Percentiles rank a stretch among this genome's conserved stretches.
phyloP scores from a whole-genome alignment of 345 rosid species.

The Eucalyptus regnans region DNA sequence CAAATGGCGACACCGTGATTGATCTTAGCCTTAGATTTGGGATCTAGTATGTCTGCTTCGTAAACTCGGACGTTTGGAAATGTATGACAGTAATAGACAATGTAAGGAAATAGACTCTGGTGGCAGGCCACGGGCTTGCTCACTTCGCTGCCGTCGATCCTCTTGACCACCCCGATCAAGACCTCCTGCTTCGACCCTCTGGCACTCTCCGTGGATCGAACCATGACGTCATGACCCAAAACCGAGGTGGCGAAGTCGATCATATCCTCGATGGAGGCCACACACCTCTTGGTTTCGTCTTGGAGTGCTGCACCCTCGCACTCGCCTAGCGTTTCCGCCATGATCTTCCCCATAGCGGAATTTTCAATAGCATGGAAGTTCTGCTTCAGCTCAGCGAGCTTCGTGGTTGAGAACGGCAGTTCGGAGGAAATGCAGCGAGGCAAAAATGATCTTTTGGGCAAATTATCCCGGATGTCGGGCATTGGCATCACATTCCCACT shows the following conservation, averaged over 20 bases:
- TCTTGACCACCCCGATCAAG: constrained; percentile 37
- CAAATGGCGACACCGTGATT: constrained; percentile 78
- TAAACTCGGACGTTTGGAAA: constrained; percentile 77
- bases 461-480: constrained; percentile 76
- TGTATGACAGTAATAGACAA: constrained; percentile 72
- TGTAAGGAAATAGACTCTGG: constrained; percentile 66
- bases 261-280: constrained; percentile 82
- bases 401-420: constrained; percentile 46
- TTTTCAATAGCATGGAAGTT: constrained; percentile 46
- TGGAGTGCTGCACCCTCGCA: constrained; percentile 47
- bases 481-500: constrained; percentile 53
- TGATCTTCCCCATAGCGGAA: constrained; percentile 44
- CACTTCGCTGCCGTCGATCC: constrained; percentile 50
- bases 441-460: constrained; percentile 79
- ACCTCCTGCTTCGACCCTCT: constrained; percentile 40
- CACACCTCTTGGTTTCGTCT: constrained; percentile 76
- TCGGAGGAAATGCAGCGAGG: constrained; percentile 49
- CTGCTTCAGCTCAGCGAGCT: constrained; percentile 8
- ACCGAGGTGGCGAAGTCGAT: constrained; percentile 66
- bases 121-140: constrained; percentile 82
- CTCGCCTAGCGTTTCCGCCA: constrained; percentile 23
- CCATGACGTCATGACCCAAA: constrained; percentile 44
- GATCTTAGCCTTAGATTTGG: constrained; percentile 22
- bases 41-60: constrained; percentile 56
- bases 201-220: constrained; percentile 41